These are phyloP conservation scores for Wickerhamiella azyma DNA, from an alignment of 805 yeast species.

Conservation along the genomic window DNA sequence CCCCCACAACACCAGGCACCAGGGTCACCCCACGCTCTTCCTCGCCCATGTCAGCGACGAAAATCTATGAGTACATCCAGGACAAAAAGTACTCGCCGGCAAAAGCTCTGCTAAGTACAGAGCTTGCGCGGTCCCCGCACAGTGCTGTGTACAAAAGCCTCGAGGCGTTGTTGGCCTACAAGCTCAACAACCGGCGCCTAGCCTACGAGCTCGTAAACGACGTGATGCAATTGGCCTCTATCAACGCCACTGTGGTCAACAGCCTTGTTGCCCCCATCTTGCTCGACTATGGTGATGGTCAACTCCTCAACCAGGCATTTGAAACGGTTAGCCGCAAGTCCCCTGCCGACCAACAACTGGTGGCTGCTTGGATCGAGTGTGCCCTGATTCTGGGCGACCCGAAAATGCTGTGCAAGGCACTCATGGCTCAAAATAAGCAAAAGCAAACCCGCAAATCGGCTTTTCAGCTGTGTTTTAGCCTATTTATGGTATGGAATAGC, in stretches of 20 bases:
- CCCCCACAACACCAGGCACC: too few species aligned
- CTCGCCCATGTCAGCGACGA: constrained; percentile 7
- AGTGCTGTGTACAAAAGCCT: constrained; percentile 33
- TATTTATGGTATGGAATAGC: constrained; percentile 28
- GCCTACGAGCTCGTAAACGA: constrained; percentile 12
- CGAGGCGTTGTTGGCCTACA: constrained; percentile 12
- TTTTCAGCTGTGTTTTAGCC: constrained; percentile 31
- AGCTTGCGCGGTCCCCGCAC: constrained; percentile 43
- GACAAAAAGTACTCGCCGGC: constrained; percentile 28
- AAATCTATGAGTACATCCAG: constrained; percentile 7
- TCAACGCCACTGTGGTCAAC: constrained; percentile 11
- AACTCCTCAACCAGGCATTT: constrained; percentile 20
- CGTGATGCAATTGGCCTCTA: constrained; percentile 10
- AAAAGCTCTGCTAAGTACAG: constrained; percentile 33
- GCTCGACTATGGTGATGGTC: constrained; percentile 20
- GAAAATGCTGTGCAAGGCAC: constrained; percentile 16
- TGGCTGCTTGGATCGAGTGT: constrained; percentile 17
- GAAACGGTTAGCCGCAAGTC: constrained; percentile 15
- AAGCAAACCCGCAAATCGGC: constrained; percentile 15
- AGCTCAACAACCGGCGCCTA: constrained; percentile 7
- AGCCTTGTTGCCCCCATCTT: constrained; percentile 26
- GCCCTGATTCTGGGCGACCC: constrained; percentile 14
- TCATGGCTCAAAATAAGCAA: constrained; percentile 18
- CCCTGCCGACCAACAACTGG: constrained; percentile 15
- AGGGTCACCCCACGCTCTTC: too few species aligned